Evolutionary conservation across 768 basidiomycete genomes (phyloP), one percentile per base, ranked within the genome.

Genomic region (Gloeopeniophorella convolvens): DNA sequence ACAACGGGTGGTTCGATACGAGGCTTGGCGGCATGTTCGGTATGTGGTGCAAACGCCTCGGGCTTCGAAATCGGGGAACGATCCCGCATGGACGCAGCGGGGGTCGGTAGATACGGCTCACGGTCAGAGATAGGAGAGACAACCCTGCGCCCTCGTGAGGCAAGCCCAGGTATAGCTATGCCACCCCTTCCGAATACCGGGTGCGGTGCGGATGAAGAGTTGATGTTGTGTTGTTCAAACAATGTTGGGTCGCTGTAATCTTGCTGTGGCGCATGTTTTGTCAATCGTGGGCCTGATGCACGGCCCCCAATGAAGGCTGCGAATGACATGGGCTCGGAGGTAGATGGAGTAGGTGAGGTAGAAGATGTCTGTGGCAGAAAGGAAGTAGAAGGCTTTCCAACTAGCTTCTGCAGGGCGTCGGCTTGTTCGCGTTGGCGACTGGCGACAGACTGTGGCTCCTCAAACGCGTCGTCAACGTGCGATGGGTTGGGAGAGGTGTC

Each of bases 241-340:
- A 79, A 78, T 0, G 76, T 78, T 1, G 79, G 80, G 59, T 82
- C 77, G 59, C 78, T 70, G 9, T 74, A 73, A 66, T 90, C 79
- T 57, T 72, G 72, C 62, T 90, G 89, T 4, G 87, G 81, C 15
- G 81, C 79, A 59, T 81, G 86, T 50, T 73, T 78, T 55, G 77
- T 89, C 35, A 91, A 72, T 31, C 83, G 74, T 3, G 87, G 87
- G 20, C 86, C 89, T 35, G 79, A 75, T 12, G 82, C 87, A 23
- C 73, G 77, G 6, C 89, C 87, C 31, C 89, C 89, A 57, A 90
- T 90, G 63, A 90, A 88, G 2, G 83, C 76, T 0, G 89, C 88
- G 23, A 90, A 74, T 2, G 89, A 91, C 8, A 85, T 80, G 10
- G 80, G 70, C 34, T 76, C 70, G 3, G 72, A 54, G 44, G 43